Evolutionary conservation across 768 basidiomycete species (phyloP).

Genomic region (Podaxis pistillaris): DNA sequence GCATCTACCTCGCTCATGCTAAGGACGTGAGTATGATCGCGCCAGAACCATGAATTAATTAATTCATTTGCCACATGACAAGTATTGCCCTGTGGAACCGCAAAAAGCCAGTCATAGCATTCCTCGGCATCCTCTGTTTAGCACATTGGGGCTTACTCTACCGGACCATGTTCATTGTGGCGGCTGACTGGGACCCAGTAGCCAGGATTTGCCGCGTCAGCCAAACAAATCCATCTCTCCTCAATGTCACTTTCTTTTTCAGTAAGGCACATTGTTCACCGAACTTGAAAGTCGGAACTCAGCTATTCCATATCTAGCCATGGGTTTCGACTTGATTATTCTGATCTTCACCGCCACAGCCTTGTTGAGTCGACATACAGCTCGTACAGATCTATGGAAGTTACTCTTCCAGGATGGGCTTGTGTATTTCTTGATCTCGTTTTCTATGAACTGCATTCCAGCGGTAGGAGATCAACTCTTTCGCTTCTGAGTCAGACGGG

Average conservation of each 20-base stretch:
- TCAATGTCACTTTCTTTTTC: slow-evolving; percentile 68
- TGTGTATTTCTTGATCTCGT: slow-evolving; percentile 66
- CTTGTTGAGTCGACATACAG: slow-evolving; percentile 49
- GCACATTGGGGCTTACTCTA: slow-evolving; percentile 68
- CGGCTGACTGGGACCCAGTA: slow-evolving; percentile 48
- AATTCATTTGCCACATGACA: slow-evolving; percentile 1
- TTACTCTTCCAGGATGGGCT: slow-evolving; percentile 74
- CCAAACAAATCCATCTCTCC: slow-evolving; percentile 50
- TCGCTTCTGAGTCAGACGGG: slow-evolving; percentile 1
- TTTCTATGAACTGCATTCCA: slow-evolving; percentile 63
- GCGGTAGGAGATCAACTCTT: slow-evolving; percentile 44
- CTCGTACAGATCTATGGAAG: slow-evolving; percentile 61
- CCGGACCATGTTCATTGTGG: slow-evolving; percentile 68
- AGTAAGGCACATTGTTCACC: slow-evolving; percentile 43
- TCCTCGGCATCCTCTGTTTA: slow-evolving; percentile 52
- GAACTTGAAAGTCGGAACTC: neutral
- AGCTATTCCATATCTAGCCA: slow-evolving; percentile 39
- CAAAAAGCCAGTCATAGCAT: slow-evolving; percentile 43
- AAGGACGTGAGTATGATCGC: slow-evolving; percentile 48
- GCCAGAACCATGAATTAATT: slow-evolving; percentile 3
- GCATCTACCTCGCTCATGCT: slow-evolving; percentile 71
- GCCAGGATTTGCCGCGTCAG: slow-evolving; percentile 46
- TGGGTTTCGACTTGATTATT: slow-evolving; percentile 67
- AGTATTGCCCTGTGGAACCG: slow-evolving; percentile 75
- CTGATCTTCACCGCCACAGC: slow-evolving; percentile 54